Evolutionary conservation across 208 protist species (phyloP).

Genomic region (Crithidia sp.): DNA sequence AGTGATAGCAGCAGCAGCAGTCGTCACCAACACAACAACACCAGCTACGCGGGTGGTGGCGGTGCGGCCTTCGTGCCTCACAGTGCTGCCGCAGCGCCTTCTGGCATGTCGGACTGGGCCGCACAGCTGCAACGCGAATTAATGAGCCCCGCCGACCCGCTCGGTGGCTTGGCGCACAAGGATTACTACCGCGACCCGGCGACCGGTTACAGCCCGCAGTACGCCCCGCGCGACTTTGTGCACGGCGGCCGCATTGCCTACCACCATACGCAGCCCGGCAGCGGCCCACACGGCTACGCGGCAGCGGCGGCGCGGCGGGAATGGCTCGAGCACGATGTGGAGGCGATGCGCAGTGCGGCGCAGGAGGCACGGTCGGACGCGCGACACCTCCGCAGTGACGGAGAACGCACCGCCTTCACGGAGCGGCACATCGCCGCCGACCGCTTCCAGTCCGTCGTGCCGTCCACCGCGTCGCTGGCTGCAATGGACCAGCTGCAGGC

Average conservation of each 20-base stretch:
- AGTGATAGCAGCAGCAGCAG: not conserved
- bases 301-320: conserved; percentile 50
- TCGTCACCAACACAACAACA: not conserved
- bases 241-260: conserved; percentile 69
- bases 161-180: conserved; percentile 82
- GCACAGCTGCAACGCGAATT: conserved; percentile 78
- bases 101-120: conserved; percentile 54
- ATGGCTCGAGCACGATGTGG: conserved; percentile 72
- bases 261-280: conserved; percentile 47
- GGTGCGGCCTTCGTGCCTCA: not conserved
- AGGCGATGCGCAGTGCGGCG: conserved; percentile 27
- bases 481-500: conserved; percentile 57
- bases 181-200: conserved; percentile 89
- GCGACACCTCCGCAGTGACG: conserved; percentile 33
- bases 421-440: conserved; percentile 31
- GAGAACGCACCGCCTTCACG: conserved; percentile 51
- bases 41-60: not conserved
- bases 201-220: conserved; percentile 77
- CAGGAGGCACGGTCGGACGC: conserved; percentile 37
- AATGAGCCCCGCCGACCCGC: conserved; percentile 65
- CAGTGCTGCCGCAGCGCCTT: not conserved
- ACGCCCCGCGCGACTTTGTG: conserved; percentile 87
- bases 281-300: conserved; percentile 32
- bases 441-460: conserved; percentile 34
- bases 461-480: conserved; percentile 37